These are phyloP conservation scores for Umbilicus rupestris DNA, from an alignment of 164 flowering plant genomes.

Conservation along the genomic window DNA sequence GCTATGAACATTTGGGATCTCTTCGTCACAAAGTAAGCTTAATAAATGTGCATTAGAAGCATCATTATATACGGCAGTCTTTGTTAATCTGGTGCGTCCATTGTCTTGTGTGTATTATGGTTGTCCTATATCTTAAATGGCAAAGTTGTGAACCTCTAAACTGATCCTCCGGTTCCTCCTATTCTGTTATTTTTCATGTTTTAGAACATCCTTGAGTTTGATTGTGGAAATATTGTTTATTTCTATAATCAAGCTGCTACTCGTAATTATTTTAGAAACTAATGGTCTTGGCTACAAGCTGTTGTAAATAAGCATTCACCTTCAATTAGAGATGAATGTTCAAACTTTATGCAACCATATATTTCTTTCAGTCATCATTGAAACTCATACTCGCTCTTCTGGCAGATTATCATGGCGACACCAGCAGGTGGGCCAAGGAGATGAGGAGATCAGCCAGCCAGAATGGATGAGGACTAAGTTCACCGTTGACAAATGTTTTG, in stretches of 20 bases:
- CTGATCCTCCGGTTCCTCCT: no score
- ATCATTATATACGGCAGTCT: not conserved
- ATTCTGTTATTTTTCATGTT: no score
- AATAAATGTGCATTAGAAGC: not conserved
- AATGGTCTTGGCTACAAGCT: no score
- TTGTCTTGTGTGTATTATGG: not conserved
- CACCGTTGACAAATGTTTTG: no score
- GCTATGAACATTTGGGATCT: constrained; percentile 72
- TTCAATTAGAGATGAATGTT: constrained; percentile 24
- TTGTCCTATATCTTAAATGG: no score
- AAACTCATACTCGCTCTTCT: not conserved
- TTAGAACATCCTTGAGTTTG: no score
- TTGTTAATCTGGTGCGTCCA: not conserved
- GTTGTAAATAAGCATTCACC: not conserved
- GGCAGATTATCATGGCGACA: constrained; percentile 94
- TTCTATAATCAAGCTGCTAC: no score
- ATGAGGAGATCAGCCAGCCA: constrained; percentile 50
- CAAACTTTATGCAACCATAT: not conserved
- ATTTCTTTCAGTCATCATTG: not conserved
- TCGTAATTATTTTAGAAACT: no score
- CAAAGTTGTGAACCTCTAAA: no score
- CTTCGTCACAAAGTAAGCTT: constrained; percentile 64
- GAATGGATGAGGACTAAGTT: constrained; percentile 77
- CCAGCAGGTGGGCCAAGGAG: constrained; percentile 91
- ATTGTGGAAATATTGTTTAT: no score